Evolutionary conservation across 2,329 filamentous ascomycete genomes (phyloP), one percentile per base, ranked within the genome.

Genomic region (Alternaria ventricosa): DNA sequence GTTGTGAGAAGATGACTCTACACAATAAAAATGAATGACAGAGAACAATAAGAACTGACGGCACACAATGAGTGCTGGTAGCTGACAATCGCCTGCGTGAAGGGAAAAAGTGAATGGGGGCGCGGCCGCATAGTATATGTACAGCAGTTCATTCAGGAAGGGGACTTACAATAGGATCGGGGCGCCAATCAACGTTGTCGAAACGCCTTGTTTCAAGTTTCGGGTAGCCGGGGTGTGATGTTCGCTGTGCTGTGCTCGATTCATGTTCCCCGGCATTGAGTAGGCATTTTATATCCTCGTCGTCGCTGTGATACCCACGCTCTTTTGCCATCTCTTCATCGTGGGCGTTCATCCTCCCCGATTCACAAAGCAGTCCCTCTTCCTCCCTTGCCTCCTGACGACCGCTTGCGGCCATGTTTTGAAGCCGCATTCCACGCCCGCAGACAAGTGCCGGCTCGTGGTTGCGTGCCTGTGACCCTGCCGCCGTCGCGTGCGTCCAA

Each of bases 201-300:
- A 69, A 68, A 59, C 67, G 69, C 68, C 72, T 67, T 78, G 78
- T 80, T 80, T 80, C 78, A 78, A 67, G 73, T 75, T 75, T 71
- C 47, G 67, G 68, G 65, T 76, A 65, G 70, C 64, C 67, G 63
- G 66, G 59, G 68, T 69, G 63, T 66, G 64, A 64, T 73, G 69
- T 70, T 77, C 66, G 74, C 66, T 76, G 65, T 75, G 67, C 57
- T 68, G 62, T 70, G 59, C 63, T 64, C 61, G 68, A 70, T 62
- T 65, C 61, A 64, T 61, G 65, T 54, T 59, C 47, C 61, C 69
- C 65, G 66, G 70, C 70, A 63, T 68, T 60, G 63, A 66, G 72
- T 75, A 64, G 64, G 69, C 63, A 68, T 68, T 75, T 77, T 76
- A 76, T 76, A 76, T 71, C 60, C 43, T 44, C 68, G 28, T 63